Evolutionary conservation across 139 green algal genomes (phyloP), one percentile per base, ranked within the genome.

Genomic region (Volvox reticuliferus): DNA sequence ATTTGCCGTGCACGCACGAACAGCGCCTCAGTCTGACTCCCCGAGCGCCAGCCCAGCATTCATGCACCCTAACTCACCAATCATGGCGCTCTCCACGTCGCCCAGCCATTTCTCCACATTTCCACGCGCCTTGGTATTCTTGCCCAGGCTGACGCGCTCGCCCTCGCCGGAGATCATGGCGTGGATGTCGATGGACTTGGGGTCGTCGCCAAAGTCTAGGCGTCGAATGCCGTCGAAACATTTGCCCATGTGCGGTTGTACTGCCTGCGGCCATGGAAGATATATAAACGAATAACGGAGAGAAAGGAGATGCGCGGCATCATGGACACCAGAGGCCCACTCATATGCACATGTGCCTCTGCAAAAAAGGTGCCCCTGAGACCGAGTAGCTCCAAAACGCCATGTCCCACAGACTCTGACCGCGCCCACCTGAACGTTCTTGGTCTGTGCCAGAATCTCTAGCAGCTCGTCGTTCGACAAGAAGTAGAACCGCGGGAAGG

Each of bases 171-270:
- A 96, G 26, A 98, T 91, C 95, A 99, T 98, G 20, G 95, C 96
- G 79, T 94, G 94, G 90, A 99, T 98, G 80, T 97, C 95, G 37
- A 96, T 96, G 87, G 84, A 95, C 87, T 96, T 96, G 30, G 96
- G 96, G 88, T 98, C 96, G 33, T 97, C 94, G 26, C 96, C 96
- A 93, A 98, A 98, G 93, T 98, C 96, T 3, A 99, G 95, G 12
- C 92, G 89, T 17, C 93, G 89, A 79, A 99, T 99, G 88, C 96
- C 96, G 75, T 99, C 97, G 91, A 99, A 99, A 95, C 96, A 98
- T 93, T 98, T 98, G 84, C 94, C 95, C 94, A 98, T 97, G 95
- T 99, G 96, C 44, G 96, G 96, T 93, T 98, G 97, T 62, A 98
- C 97, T 1, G 97, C 96, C 92, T 97, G 95, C 50, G 44, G 44